Evolutionary conservation across 139 green algal species (phyloP).

Genomic region (Pleodorina starrii): DNA sequence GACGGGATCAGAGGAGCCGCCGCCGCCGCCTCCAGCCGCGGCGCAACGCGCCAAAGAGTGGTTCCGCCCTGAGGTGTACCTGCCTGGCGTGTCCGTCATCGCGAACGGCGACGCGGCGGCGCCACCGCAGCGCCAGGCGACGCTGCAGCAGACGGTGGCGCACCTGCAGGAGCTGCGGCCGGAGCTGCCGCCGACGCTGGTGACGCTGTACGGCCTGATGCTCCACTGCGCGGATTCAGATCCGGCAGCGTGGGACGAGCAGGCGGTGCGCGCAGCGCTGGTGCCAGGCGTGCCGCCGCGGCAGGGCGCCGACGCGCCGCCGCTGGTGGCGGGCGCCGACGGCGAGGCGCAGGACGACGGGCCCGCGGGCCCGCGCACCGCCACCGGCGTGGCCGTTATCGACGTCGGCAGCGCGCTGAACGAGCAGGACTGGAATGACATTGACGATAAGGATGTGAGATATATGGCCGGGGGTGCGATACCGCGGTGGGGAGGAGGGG

Average conservation of each 20-base stretch:
- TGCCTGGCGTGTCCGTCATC: neutral
- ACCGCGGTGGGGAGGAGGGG: too few relatives aligned
- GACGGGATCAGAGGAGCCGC: neutral
- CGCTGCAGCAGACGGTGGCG: neutral
- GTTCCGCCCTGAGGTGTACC: neutral
- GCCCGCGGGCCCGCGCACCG: neutral
- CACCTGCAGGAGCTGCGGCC: neutral
- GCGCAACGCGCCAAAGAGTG: neutral
- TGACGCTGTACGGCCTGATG: neutral
- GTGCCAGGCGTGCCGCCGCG: conserved; percentile 1
- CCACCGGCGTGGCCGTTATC: neutral
- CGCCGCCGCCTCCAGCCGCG: neutral
- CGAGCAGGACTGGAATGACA: conserved; percentile 47
- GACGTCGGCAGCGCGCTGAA: conserved; percentile 43
- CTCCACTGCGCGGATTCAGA: neutral
- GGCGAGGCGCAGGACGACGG: neutral
- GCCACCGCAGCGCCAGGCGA: conserved; percentile 19
- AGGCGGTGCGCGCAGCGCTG: conserved; percentile 19
- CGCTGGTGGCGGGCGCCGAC: neutral
- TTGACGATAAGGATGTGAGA: conserved; percentile 49
- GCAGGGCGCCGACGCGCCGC: neutral
- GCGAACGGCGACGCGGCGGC: neutral
- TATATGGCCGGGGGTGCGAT: too few relatives aligned
- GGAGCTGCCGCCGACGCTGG: neutral
- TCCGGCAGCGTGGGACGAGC: conserved; percentile 23